Conservation (phyloP, 108 stramenopile genomes). For the Cylindrotheca fusiformis region DNA sequence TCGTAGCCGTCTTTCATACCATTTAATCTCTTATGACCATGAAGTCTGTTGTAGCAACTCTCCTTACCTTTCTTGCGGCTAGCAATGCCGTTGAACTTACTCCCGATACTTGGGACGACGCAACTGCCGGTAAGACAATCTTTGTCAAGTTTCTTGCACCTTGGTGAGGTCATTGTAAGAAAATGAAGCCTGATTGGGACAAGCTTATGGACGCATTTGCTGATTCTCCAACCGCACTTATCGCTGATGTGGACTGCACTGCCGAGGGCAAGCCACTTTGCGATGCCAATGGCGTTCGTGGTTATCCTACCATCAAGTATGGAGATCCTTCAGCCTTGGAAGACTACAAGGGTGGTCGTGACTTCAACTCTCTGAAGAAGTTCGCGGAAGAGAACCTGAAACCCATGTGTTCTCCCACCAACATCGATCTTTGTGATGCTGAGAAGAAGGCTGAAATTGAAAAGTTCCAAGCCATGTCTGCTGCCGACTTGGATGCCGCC, state of each 20-base stretch:
- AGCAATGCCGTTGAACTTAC: conserved; percentile 51
- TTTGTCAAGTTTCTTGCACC: conserved; percentile 82
- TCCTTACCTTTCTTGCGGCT: conserved; percentile 19
- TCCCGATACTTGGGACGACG: conserved; percentile 52
- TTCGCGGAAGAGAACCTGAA: conserved; percentile 76
- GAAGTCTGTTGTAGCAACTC: conserved; percentile 10
- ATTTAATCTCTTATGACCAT: conserved; percentile 8
- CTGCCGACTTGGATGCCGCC: conserved; percentile 43
- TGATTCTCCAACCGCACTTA: conserved; percentile 44
- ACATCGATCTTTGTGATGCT: conserved; percentile 75
- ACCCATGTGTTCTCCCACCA: conserved; percentile 57
- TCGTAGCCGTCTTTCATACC: no score
- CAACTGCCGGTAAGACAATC: conserved; percentile 70
- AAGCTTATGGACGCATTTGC: conserved; percentile 75
- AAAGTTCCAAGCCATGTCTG: conserved; percentile 62
- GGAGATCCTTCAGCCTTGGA: conserved; percentile 66
- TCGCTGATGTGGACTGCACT: conserved; percentile 91
- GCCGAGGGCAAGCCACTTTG: conserved; percentile 70
- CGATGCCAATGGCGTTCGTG: conserved; percentile 71
- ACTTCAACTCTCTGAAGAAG: conserved; percentile 54
- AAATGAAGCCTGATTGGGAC: conserved; percentile 80
- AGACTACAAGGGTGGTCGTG: conserved; percentile 87
- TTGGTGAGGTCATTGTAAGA: conserved; percentile 56
- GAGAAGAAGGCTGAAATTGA: conserved; percentile 78
- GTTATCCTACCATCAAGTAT: conserved; percentile 85